A percentile compares a stretch with the other conserved stretches of the same genome.
phyloP scores from a whole-genome alignment of 2,329 filamentous ascomycete genomes.

The Colletotrichum liaoningense region DNA sequence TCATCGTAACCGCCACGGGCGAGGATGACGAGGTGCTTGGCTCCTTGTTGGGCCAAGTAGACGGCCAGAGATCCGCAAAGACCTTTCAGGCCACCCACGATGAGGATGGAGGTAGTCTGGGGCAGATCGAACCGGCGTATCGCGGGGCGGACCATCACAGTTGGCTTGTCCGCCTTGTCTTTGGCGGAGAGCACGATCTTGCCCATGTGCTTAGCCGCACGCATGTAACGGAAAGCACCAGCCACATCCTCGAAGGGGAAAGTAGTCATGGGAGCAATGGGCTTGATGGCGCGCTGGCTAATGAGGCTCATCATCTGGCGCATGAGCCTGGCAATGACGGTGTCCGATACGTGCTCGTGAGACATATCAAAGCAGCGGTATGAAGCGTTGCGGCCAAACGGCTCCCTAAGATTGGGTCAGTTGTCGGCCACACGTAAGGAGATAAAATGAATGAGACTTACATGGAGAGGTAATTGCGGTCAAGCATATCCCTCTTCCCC shows the following conservation, averaged over 20 bases:
- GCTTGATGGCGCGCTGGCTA: neutral
- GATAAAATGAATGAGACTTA: conserved; percentile 47
- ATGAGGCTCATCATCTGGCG: conserved; percentile 12
- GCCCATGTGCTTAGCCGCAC: conserved; percentile 55
- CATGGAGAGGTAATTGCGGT: conserved; percentile 48
- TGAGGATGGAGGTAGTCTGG: conserved; percentile 44
- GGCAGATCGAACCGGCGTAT: neutral
- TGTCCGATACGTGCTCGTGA: neutral
- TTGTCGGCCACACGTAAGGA: too few species aligned
- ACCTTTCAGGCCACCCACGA: conserved; percentile 51
- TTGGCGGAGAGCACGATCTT: conserved; percentile 49
- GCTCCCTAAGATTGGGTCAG: too few species aligned
- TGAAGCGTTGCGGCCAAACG: too few species aligned
- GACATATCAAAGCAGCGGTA: neutral
- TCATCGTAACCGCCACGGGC: conserved; percentile 46
- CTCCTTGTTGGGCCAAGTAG: conserved; percentile 47
- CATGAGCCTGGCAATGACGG: conserved; percentile 28
- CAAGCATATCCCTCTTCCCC: conserved; percentile 42
- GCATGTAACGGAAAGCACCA: conserved; percentile 55
- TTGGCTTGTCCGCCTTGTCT: neutral
- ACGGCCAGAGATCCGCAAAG: conserved; percentile 48
- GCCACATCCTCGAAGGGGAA: conserved; percentile 29
- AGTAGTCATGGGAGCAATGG: neutral
- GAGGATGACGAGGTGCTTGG: conserved; percentile 44
- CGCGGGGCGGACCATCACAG: neutral